These are phyloP conservation scores for Zoysia matrella DNA, from an alignment of 202 grass and related monocot genomes.

Conservation along the genomic window DNA sequence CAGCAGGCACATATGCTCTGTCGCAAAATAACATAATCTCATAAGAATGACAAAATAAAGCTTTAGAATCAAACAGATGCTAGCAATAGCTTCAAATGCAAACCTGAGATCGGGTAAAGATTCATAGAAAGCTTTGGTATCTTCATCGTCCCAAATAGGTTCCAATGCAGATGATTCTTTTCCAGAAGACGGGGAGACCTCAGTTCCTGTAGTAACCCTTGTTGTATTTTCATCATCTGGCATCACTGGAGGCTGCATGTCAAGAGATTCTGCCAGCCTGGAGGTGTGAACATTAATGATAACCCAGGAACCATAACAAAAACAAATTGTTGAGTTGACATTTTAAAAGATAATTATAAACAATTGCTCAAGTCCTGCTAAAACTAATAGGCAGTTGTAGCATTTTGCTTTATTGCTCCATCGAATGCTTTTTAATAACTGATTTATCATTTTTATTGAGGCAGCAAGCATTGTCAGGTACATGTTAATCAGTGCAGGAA, in stretches of 20 bases:
- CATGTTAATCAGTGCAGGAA: neutral
- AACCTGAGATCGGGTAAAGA: slow-evolving; percentile 45
- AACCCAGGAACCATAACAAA: slow-evolving; percentile 30
- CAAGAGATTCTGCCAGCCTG: slow-evolving; percentile 76
- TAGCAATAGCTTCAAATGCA: slow-evolving; percentile 22
- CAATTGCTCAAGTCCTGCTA: neutral
- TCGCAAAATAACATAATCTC: slow-evolving; percentile 23
- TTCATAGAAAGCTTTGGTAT: no score
- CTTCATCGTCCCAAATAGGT: slow-evolving; percentile 44
- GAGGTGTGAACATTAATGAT: slow-evolving; percentile 36
- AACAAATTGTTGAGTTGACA: slow-evolving; percentile 1
- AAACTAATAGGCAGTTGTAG: neutral
- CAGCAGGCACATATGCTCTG: slow-evolving; percentile 98
- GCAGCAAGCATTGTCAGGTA: neutral
- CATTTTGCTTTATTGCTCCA: neutral
- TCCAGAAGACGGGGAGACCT: slow-evolving; percentile 58
- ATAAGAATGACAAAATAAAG: slow-evolving; percentile 42
- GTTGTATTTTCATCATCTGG: no score
- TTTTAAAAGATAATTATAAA: slow-evolving; percentile 1
- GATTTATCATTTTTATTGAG: neutral
- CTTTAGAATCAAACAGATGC: slow-evolving; percentile 18
- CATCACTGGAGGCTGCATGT: no score
- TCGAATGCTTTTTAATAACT: neutral
- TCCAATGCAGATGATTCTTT: slow-evolving; percentile 84
- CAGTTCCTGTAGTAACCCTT: slow-evolving; percentile 73